Evolutionary conservation across 1,139 yeast species (phyloP).

Genomic region (Geotrichum carabidarum): DNA sequence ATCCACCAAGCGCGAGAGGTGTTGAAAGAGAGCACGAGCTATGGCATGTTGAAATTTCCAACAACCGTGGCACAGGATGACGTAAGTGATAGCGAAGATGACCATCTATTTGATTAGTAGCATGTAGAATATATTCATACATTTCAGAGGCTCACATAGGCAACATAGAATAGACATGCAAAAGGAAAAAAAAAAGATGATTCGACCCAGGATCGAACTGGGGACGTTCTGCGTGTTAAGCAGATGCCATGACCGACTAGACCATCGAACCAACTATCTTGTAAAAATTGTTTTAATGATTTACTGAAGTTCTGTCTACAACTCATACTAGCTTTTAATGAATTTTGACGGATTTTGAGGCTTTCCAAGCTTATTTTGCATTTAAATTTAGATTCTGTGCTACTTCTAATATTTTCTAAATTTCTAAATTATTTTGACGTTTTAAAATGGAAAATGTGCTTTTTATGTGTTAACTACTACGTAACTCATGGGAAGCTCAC

Average conservation of each 20-base stretch:
- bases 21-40: constrained; percentile 10
- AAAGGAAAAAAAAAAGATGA: constrained; percentile 41
- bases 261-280: constrained; percentile 60
- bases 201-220: constrained; percentile 99
- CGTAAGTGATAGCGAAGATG: not conserved
- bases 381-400: not conserved
- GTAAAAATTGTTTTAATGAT: not conserved
- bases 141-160: too few relatives aligned
- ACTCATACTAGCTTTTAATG: too few relatives aligned
- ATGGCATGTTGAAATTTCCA: constrained; percentile 9
- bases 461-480: too few relatives aligned
- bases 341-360: not conserved
- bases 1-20: constrained; percentile 7
- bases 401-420: too few relatives aligned
- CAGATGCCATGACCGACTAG: constrained; percentile 99
- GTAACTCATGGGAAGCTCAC: too few relatives aligned
- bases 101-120: not conserved
- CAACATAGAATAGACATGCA: too few relatives aligned
- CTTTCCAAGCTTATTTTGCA: not conserved
- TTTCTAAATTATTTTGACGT: too few relatives aligned
- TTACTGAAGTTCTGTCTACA: too few relatives aligned
- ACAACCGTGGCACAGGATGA: not conserved
- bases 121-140: too few relatives aligned
- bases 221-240: constrained; percentile 99
- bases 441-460: too few relatives aligned